Base-by-base conservation (phyloP, 2,329 filamentous ascomycete genomes). In the Nemania bipapillata region DNA sequence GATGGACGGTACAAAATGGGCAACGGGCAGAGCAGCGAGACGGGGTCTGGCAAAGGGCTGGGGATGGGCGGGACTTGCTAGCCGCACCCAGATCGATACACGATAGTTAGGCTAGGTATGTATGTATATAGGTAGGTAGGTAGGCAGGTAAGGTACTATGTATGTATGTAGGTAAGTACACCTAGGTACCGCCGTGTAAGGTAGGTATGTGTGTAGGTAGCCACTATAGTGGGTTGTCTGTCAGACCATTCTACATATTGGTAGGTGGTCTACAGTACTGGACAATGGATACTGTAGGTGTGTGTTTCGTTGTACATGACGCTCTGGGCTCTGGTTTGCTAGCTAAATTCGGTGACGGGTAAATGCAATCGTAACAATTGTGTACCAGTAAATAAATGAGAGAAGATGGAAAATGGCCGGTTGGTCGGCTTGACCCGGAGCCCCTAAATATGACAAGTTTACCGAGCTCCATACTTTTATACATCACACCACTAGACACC, bases 401-500 rank as follows among this genome's bases (percentile, higher is more conserved):
- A 42, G 47, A 55, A 4, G 7, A 26, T 28, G 26, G 54, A 35
- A 22, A 22, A 26, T 24, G 66, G 26, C 57, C 45, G 61, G 42
- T 12, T 55, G 6, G 47, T 61, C 66, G 62, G 66, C 62, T 65
- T 52, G 45, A 61, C n/a, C 66, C 66, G 52, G 56, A 12, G 28
- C 47, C 57, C 62, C 62, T 60, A 63, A 26, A 58, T 63, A 58
- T 57, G 47, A 20, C 28, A 28, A 52, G 56, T 32, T 52, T 64
- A 55, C 54, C 65, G 60, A 68, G 54, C 54, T 49, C 47, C 54
- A 47, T 40, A 30, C 50, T 49, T 49, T 37, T 47, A 47, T 40
- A 30, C 50, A 62, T 65, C 66, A 68, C 50, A 58, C 66, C 66
- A 68, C 66, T 57, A n/a, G 40, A 45, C 40, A 45, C 40, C 40